Base-by-base conservation (phyloP, 257 asterid species). In the Prunella vulgaris region DNA sequence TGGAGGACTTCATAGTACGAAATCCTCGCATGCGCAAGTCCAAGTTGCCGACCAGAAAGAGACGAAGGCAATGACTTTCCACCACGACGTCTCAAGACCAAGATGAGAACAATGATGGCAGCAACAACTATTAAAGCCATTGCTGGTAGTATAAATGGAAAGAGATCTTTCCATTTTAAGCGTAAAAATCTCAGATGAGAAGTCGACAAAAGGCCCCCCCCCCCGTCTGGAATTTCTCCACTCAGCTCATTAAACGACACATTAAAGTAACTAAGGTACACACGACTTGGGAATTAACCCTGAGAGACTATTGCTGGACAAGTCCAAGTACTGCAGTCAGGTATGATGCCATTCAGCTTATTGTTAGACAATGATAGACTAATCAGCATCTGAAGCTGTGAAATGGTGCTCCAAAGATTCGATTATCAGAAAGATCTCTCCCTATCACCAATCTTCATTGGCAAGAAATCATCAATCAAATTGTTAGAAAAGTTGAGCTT, bases 401-500 rank as follows among this genome's bases (percentile, higher is more conserved):
- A 27, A 25, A 65, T 44, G 10, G 60, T 24, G 57, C 5, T 28
- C 70, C 70, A 1, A 21, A 25, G 10, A 65, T 25, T 10, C 30
- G 25, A 27, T 65, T 65, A n/a, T 37, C 58, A 1, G 70, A 65
- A 1, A 46, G 30, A 48, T 65, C 70, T 48, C 71, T 10, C 51
- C 71, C 49, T 49, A 18, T 48, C 33, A 2, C 71, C 61, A 30
- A 66, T 10, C 1, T 66, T 59, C 13, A 2, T 12, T 2, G 71
- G 13, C 30, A 66, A 48, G 13, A 54, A 12, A 0, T 61, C 71
- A 5, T 66, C 30, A 5, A 66, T 2, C 20, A 66, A 15, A 48
- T 66, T 66, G 48, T 66, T 48, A 10, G 61, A 66, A 10, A 66
- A 28, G 32, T 66, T 27, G 20, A 66, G 35, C 71, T 37, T 66